Evolutionary conservation across 2,329 filamentous ascomycete genomes (phyloP).

Genomic region (Scedosporium boydii): DNA sequence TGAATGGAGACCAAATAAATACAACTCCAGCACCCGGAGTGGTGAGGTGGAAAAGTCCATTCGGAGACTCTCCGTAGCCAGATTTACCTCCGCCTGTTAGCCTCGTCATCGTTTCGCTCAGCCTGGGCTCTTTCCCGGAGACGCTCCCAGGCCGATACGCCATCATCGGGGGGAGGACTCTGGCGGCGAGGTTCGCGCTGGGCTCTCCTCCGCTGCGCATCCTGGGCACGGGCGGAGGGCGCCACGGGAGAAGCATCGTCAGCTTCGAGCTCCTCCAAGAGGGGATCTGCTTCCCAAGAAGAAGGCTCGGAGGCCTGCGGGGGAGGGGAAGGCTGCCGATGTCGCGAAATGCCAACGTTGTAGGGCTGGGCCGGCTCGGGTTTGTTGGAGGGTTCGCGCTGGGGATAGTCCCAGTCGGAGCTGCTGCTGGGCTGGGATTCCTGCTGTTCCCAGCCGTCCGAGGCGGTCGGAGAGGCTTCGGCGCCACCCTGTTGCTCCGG

Average conservation of each 20-base stretch:
- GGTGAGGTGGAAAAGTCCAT: no score
- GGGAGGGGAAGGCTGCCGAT: background rate
- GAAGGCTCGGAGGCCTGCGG: conserved; percentile 1
- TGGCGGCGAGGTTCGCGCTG: background rate
- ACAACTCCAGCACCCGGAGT: background rate
- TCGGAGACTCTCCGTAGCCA: background rate
- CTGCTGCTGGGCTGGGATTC: background rate
- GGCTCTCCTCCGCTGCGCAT: background rate
- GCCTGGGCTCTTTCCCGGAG: conserved; percentile 1
- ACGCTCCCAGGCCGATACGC: conserved; percentile 4
- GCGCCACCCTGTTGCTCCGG: conserved; percentile 5
- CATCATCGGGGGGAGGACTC: conserved; percentile 2
- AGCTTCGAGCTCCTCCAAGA: conserved; percentile 15
- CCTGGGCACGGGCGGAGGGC: conserved; percentile 16
- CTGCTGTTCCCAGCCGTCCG: background rate
- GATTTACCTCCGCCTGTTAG: background rate
- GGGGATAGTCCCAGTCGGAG: conserved; percentile 7
- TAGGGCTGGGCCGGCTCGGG: conserved; percentile 12
- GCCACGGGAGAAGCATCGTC: conserved; percentile 37
- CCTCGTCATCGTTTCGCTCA: background rate
- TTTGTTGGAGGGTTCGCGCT: conserved; percentile 5
- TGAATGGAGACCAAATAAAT: background rate
- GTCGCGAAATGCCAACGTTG: background rate
- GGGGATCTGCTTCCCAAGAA: conserved; percentile 12
- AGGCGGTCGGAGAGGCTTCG: background rate